Evolutionary conservation across 352 stramenopile genomes (phyloP), one percentile per base, ranked within the genome.

Genomic region (Hyaloperonospora arabidopsidis): DNA sequence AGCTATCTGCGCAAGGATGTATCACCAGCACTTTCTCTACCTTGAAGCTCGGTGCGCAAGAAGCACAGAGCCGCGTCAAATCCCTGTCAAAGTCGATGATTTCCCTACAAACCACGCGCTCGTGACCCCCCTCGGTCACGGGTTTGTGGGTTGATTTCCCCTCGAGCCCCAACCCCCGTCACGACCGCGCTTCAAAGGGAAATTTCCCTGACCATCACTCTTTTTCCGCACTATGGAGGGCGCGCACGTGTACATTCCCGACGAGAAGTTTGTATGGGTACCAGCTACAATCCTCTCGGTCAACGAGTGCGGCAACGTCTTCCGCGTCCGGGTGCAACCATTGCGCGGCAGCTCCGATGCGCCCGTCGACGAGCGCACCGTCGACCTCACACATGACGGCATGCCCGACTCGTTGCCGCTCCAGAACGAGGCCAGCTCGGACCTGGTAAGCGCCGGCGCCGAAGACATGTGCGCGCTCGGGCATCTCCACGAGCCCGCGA

Each of bases 401-500:
- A 94, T 91, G 82, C 79, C 80, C 18, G 76, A 86, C 49, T 64
- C 79, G 35, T 65, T 94, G 17, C 84, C 84, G 28, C 63, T 94
- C 22, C 81, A 92, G 57, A 94, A 94, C 61, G 4, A n/a, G n/a
- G n/a, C n/a, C n/a, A n/a, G n/a, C n/a, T n/a, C n/a, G n/a, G n/a
- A n/a, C n/a, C n/a, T n/a, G n/a, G n/a, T n/a, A n/a, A n/a, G 48
- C 22, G 70, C 71, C 13, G 81, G 81, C 12, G 82, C 77, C 5
- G 80, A 93, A 39, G 84, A 94, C 55, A 93, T 96, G 84, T 91
- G 79, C 54, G 56, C 82, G 17, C 65, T 95, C 10, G 79, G 79
- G 58, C 78, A 96, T 57, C 59, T 97, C 2, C 89, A 97, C 59
- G 87, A 96, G 50, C 83, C 89, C 22, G 86, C 86, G 25, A 95